Conservation (phyloP, 345 rosid genomes). For the Pistacia integerrima region DNA sequence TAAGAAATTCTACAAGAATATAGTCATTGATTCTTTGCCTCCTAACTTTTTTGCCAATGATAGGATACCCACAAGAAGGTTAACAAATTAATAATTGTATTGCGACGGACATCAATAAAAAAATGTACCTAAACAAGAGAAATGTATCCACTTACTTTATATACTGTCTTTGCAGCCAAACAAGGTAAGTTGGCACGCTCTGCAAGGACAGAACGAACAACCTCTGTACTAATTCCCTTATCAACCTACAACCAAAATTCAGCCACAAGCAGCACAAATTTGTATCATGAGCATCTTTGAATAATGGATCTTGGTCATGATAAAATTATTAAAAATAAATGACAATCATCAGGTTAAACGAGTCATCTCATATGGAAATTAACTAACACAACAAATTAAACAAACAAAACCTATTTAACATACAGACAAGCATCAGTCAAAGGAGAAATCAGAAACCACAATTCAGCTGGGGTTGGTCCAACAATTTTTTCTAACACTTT, state of each 20-base stretch:
- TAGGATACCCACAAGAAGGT: not conserved
- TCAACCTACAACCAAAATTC: conserved; percentile 61
- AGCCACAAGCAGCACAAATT: conserved; percentile 6
- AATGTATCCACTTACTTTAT: conserved; percentile 51
- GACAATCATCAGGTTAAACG: not conserved
- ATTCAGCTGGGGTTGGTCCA: not conserved
- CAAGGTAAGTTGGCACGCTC: conserved; percentile 81
- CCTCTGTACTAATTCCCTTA: conserved; percentile 76
- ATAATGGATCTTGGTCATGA: not conserved
- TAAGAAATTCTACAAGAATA: too few species aligned
- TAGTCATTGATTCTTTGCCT: not conserved
- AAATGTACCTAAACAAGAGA: conserved; percentile 3
- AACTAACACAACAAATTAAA: not conserved
- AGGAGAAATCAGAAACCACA: not conserved
- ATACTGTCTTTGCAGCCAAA: conserved; percentile 83
- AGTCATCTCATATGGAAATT: not conserved
- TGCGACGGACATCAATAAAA: not conserved
- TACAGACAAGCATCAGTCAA: not conserved
- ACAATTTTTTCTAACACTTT: not conserved
- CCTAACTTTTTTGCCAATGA: not conserved
- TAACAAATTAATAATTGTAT: too few species aligned
- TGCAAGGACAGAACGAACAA: conserved; percentile 82
- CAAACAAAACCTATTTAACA: not conserved
- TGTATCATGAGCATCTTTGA: not conserved
- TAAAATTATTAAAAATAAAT: not conserved